Evolutionary conservation across 192 early-diverging fungal genomes (phyloP).

Genomic region (Coemansia umbellata): DNA sequence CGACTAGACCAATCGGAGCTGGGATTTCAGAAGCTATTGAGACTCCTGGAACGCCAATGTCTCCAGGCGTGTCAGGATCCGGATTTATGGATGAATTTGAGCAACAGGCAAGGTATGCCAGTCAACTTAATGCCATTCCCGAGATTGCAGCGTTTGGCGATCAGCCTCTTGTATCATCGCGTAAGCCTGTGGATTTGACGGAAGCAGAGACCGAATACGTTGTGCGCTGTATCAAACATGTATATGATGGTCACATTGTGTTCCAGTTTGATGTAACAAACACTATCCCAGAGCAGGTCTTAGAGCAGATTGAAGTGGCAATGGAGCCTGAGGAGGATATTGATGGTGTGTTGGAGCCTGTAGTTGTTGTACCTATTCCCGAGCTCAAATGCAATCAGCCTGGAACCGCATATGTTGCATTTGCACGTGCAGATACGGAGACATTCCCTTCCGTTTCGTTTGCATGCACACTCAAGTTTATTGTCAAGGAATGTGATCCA

Average conservation of each 20-base stretch:
- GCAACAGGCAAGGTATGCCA: slow-evolving; percentile 72
- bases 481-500: slow-evolving; percentile 95
- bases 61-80: slow-evolving; percentile 8
- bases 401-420: slow-evolving; percentile 81
- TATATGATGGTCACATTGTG: slow-evolving; percentile 85
- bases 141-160: slow-evolving; percentile 78
- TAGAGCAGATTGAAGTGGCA: slow-evolving; percentile 85
- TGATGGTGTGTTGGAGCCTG: slow-evolving; percentile 57
- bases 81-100: slow-evolving; percentile 30
- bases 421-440: slow-evolving; percentile 56
- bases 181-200: slow-evolving; percentile 72
- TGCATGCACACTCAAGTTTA: slow-evolving; percentile 80
- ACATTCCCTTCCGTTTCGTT: slow-evolving; percentile 56
- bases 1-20: background rate
- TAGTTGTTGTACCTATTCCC: slow-evolving; percentile 66
- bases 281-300: slow-evolving; percentile 87
- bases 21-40: background rate
- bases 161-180: slow-evolving; percentile 71
- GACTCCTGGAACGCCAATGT: background rate
- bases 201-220: slow-evolving; percentile 96
- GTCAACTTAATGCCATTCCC: slow-evolving; percentile 73
- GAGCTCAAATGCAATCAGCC: slow-evolving; percentile 77
- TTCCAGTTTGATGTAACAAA: slow-evolving; percentile 96
- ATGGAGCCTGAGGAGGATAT: slow-evolving; percentile 72
- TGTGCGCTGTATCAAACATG: slow-evolving; percentile 88